A percentile compares a stretch with the other conserved stretches of the same genome.
Conservation (phyloP, 164 flowering plant genomes). For the Chloranthus sessilifolius region DNA sequence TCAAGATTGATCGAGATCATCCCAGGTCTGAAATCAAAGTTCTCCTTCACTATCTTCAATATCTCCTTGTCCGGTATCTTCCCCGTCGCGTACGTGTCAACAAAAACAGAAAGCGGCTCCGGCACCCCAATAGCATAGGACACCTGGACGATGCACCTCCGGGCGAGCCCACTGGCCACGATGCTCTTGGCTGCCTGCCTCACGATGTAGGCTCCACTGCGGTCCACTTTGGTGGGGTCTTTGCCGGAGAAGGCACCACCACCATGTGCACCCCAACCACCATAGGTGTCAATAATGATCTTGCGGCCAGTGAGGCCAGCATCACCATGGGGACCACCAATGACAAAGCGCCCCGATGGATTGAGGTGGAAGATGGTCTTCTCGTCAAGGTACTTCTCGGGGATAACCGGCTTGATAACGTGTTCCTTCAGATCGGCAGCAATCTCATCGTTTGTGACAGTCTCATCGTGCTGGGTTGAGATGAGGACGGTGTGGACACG, state of each 20-base stretch:
- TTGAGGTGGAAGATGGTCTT: slow-evolving; percentile 68
- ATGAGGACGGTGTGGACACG: slow-evolving; percentile 67
- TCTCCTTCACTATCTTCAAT: slow-evolving; percentile 49
- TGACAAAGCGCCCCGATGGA: slow-evolving; percentile 65
- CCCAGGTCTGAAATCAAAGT: slow-evolving; percentile 53
- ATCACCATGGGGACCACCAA: slow-evolving; percentile 75
- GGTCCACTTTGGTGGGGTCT: slow-evolving; percentile 57
- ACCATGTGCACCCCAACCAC: slow-evolving; percentile 72
- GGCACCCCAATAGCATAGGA: slow-evolving; percentile 73
- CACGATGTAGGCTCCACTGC: slow-evolving; percentile 60
- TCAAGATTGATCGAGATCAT: slow-evolving; percentile 61
- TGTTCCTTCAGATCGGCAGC: slow-evolving; percentile 64
- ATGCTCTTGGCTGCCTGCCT: slow-evolving; percentile 64
- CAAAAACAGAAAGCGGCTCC: slow-evolving; percentile 54
- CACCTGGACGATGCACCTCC: slow-evolving; percentile 58
- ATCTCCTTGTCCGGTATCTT: slow-evolving; percentile 51
- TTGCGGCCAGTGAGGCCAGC: slow-evolving; percentile 76
- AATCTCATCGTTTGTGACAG: slow-evolving; percentile 61
- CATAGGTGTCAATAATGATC: slow-evolving; percentile 68
- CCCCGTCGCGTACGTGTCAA: slow-evolving; percentile 44
- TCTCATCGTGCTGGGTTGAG: slow-evolving; percentile 70
- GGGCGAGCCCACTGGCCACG: slow-evolving; percentile 47
- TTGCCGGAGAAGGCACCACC: slow-evolving; percentile 64
- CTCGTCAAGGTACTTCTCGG: slow-evolving; percentile 57
- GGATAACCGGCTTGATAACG: slow-evolving; percentile 59